Evolutionary conservation across 2,329 filamentous ascomycete species (phyloP), one percentile per base, ranked within the genome.

Genomic region (Trichoderma simmonsii): DNA sequence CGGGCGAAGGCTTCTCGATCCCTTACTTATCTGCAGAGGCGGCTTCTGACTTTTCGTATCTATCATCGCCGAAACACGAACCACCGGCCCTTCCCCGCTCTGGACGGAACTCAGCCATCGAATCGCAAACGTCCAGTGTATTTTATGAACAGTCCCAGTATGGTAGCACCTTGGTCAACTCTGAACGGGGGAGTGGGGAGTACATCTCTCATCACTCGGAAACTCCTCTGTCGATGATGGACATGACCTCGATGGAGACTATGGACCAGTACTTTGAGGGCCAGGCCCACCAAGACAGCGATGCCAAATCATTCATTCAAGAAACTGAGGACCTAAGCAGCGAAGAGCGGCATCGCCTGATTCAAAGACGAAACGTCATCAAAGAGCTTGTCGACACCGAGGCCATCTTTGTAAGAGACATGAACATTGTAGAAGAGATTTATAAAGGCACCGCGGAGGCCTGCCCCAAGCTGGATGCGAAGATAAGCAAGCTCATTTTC

Each of bases 371-470:
- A 70, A 90, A 97, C 79, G 90, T 97, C 62, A 92, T 98, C 77
- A 95, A 95, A 78, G 96, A 99, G 81, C 85, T 99, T 48, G 88
- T 98, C 60, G 94, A 98, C 77, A 99, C 96, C 0, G 96, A 99
- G 80, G 91, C 94, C 62, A 91, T 92, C 6, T 98, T 97, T 81
- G 91, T 97, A 71, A 90, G 94, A 74, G 96, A 99, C 80, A 95
- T 99, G 93, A 97, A 95, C 80, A 95, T 99, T 68, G 92, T 97
- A 3, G 94, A 97, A 78, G 95, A 98, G 78, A 98, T 99, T 70
- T 99, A 98, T 86, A 97, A 97, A 81, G 94, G 93, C 57, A 98
- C 96, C 0, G 93, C 94, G 1, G 90, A 92, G 75, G 92, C 92
- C 12, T 94, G 93, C 71, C 90, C 93, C 9, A 90, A 94, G 74